Base-by-base conservation (phyloP, 2,329 filamentous ascomycete species). In the Nigrospora oryzae region DNA sequence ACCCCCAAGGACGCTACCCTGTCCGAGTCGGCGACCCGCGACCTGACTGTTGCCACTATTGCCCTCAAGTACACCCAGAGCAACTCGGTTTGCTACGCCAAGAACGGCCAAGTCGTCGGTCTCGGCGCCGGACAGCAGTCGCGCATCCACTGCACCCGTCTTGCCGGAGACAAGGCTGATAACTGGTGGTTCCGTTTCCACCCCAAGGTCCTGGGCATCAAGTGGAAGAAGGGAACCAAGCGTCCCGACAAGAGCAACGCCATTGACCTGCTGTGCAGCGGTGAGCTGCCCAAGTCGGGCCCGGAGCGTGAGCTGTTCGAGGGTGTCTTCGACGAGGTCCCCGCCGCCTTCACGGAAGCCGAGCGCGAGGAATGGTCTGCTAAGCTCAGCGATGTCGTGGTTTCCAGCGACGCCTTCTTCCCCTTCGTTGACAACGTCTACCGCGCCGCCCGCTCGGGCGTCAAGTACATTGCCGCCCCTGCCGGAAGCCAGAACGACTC, bases 161-260 rank as follows among this genome's bases (percentile, higher is more conserved):
- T 98, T 42, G 93, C 93, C 11, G 93, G 93, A 49, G 91, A 97
- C 74, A 98, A 98, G 77, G 89, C 90, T 40, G 93, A 98, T 69
- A 96, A 95, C 76, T 97, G 91, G 91, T 98, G 91, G 93, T 86
- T 98, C 76, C 86, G 93, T 59, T 97, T 97, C 81, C 87, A 96
- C 73, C 84, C 88, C 56, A 84, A 88, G 43, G 87, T 93, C 12
- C 77, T 97, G 41, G 76, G 73, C 61, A 84, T 98, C 64, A 87
- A 91, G 73, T 98, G 89, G 88, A 96, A 95, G 79, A 91, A 93
- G 73, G 91, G 93, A 58, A 89, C 86, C 62, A 97, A 97, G 82
- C 83, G 93, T 46, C 79, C 93, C 39, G 91, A 96, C 66, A 98
- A 97, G 81, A 94, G 86, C 74, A 98, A 98, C 65, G 91, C 90